Percentiles rank a stretch among this genome's conserved stretches.
Conservation (phyloP, 1,284 basidiomycete species). For the Pholiota adiposa region DNA sequence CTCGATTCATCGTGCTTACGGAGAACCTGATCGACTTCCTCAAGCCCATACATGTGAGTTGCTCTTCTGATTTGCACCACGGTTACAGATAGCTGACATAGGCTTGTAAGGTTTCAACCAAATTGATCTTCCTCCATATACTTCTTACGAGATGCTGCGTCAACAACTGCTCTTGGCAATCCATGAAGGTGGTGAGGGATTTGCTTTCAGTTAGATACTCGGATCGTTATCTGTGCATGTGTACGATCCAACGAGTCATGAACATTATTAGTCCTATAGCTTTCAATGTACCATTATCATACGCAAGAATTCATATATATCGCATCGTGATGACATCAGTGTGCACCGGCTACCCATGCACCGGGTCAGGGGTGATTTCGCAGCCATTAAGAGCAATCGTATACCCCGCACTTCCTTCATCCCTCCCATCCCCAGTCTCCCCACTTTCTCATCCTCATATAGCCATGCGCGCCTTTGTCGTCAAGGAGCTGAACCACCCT, state of each 20-base stretch:
- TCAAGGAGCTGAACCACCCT: slow-evolving; percentile 76
- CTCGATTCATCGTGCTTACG: slow-evolving; percentile 93
- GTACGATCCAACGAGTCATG: neutral
- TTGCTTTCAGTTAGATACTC: slow-evolving; percentile 66
- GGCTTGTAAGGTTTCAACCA: slow-evolving; percentile 73
- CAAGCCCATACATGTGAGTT: slow-evolving; percentile 88
- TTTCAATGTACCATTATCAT: slow-evolving; percentile 20
- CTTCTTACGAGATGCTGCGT: slow-evolving; percentile 92
- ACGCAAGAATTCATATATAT: neutral
- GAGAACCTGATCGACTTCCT: slow-evolving; percentile 83
- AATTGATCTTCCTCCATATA: slow-evolving; percentile 90
- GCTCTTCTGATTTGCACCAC: neutral
- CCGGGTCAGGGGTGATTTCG: slow-evolving; percentile 10
- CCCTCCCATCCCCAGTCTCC: neutral
- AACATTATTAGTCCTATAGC: neutral
- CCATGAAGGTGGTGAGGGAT: slow-evolving; percentile 91
- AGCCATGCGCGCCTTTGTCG: slow-evolving; percentile 80
- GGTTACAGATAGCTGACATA: neutral
- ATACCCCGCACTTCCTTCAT: neutral
- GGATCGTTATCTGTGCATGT: neutral
- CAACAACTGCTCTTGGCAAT: slow-evolving; percentile 89
- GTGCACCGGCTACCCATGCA: slow-evolving; percentile 7
- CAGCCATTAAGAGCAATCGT: neutral
- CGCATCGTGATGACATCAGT: neutral
- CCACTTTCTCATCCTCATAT: slow-evolving; percentile 5